A percentile compares a stretch with the other conserved stretches of the same genome.
phyloP scores from a whole-genome alignment of 495 filamentous ascomycete genomes.

The Alectoria sarmentosa region DNA sequence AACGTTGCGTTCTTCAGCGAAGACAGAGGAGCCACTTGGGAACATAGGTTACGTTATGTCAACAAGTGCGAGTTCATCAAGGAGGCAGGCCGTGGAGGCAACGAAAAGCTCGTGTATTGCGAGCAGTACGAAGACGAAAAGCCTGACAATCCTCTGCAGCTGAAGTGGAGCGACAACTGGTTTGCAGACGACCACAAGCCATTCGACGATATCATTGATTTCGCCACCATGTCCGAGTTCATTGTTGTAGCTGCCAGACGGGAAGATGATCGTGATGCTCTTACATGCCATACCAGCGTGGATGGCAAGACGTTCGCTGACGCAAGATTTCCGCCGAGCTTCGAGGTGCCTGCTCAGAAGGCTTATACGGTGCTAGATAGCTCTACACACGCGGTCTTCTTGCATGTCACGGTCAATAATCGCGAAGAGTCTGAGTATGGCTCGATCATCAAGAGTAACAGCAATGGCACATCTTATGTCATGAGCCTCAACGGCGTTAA shows the following conservation, averaged over 20 bases:
- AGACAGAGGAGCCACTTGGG: slow-evolving; percentile 73
- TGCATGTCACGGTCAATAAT: slow-evolving; percentile 74
- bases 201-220: slow-evolving; percentile 67
- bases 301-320: slow-evolving; percentile 77
- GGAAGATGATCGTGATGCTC: slow-evolving; percentile 52
- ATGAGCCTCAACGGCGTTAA: slow-evolving; percentile 72
- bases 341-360: slow-evolving; percentile 65
- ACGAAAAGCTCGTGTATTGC: slow-evolving; percentile 71
- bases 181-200: slow-evolving; percentile 53
- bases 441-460: slow-evolving; percentile 94
- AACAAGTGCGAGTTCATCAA: slow-evolving; percentile 76
- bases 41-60: slow-evolving; percentile 57
- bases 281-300: slow-evolving; percentile 74
- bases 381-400: slow-evolving; percentile 83
- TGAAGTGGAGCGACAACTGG: slow-evolving; percentile 68
- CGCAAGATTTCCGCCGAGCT: slow-evolving; percentile 76
- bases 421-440: slow-evolving; percentile 59
- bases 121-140: slow-evolving; percentile 61
- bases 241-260: slow-evolving; percentile 76
- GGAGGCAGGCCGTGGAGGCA: slow-evolving; percentile 51
- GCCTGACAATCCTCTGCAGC: slow-evolving; percentile 49
- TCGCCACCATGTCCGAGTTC: slow-evolving; percentile 91
- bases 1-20: slow-evolving; percentile 59
- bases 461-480: slow-evolving; percentile 92
- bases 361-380: slow-evolving; percentile 91